Base-by-base conservation (phyloP, 306 rosid genomes). In the Pyrus bretschneideri region DNA sequence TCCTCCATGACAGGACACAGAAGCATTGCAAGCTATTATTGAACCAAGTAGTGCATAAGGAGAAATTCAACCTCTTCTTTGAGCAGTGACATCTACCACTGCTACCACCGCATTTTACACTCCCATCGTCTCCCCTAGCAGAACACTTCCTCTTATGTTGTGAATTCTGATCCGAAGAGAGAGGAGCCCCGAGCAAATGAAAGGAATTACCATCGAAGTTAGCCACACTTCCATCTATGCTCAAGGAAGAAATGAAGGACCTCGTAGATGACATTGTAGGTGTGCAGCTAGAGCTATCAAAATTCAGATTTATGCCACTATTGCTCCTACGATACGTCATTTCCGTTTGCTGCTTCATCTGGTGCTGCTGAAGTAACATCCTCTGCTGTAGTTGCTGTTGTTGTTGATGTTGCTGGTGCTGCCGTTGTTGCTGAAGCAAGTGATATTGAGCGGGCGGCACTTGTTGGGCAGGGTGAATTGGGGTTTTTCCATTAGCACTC, bases 11-110 rank as follows among this genome's bases (percentile, higher is more conserved):
- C 29, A 64, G 49, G 71, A 17, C 79, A 79, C 57, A 60, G 25
- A 69, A 67, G 63, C 51, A 63, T 40, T 33, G 21, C 31, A 74
- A 74, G 78, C 29, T 42, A 49, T 46, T 35, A 21, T 4, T 22
- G 11, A 66, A 75, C 30, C 73, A 49, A 66, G 29, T 25, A 51
- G 42, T 62, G 59, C 21, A 80, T 4, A 55, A 42, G 77, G 70
- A 81, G 57, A 23, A 80, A 65, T 71, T 66, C 71, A 78, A 96
- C 98, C 99, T 96, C 87, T 96, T 96, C 91, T 93, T 96, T 69
- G 98, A 92, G 93, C 99, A 96, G 82, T 96, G 98, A 58, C 99
- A 96, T 86, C 93, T 92, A 72, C 94, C 70, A 85, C 89, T 83
- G 85, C 93, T 95, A 71, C 93, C 88, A 71, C 91, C 88, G 45